Conservation (phyloP, 345 rosid genomes). For the Eucalyptus marginata region DNA sequence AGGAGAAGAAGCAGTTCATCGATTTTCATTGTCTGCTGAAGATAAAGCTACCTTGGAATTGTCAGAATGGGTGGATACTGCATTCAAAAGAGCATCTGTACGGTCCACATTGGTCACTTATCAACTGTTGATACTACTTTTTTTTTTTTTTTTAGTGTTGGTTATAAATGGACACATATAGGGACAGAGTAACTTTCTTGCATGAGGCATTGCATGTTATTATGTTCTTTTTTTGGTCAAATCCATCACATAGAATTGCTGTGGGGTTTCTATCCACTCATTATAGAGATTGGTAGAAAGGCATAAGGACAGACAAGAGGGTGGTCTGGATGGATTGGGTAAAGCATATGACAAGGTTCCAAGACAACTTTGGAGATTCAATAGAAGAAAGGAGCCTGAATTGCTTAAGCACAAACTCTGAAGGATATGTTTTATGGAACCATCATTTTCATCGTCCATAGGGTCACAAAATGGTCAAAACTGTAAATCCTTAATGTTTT, state of each 20-base stretch:
- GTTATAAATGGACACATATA: background rate
- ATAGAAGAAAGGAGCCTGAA: background rate
- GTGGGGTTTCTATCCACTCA: background rate
- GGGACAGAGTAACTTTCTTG: background rate
- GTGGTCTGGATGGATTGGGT: background rate
- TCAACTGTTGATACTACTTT: background rate
- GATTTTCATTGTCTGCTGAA: slow-evolving; percentile 91
- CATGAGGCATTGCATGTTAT: background rate
- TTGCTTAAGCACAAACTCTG: background rate
- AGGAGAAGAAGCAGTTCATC: slow-evolving; percentile 89
- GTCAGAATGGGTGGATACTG: slow-evolving; percentile 90
- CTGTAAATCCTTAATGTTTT: background rate
- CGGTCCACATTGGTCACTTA: background rate
- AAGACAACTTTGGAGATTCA: background rate
- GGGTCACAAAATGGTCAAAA: background rate
- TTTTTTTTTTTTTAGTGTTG: background rate
- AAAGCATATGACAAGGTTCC: background rate
- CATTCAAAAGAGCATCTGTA: slow-evolving; percentile 68
- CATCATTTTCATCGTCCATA: background rate
- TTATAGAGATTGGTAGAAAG: background rate
- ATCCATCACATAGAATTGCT: background rate
- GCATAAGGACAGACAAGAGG: background rate
- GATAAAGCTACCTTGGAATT: slow-evolving; percentile 95
- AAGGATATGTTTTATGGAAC: background rate
- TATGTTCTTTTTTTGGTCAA: background rate